These are phyloP conservation scores for Danielia oregonensis DNA, from an alignment of 805 yeast species.

Conservation along the genomic window DNA sequence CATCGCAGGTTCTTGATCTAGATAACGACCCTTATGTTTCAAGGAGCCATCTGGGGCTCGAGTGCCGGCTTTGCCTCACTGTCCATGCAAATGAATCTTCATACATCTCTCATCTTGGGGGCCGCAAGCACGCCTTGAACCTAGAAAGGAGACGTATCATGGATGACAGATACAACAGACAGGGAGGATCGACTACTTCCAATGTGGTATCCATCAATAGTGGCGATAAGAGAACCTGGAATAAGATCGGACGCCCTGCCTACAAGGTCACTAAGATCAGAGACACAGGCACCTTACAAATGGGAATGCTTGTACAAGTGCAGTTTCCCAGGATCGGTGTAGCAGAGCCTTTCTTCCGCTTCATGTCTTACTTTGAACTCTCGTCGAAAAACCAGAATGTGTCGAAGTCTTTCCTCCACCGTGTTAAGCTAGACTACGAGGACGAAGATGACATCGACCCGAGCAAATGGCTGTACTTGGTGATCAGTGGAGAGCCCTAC, in stretches of 20 bases:
- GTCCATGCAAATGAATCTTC: slow-evolving; percentile 77
- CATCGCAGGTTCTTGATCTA: slow-evolving; percentile 45
- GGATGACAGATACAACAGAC: slow-evolving; percentile 29
- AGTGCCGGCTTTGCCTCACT: slow-evolving; percentile 82
- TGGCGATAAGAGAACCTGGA: slow-evolving; percentile 44
- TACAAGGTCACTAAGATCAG: slow-evolving; percentile 66
- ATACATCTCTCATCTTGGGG: slow-evolving; percentile 79
- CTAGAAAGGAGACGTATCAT: slow-evolving; percentile 53
- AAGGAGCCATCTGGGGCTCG: slow-evolving; percentile 80
- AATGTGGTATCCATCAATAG: slow-evolving; percentile 29
- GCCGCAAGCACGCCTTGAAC: slow-evolving; percentile 75
- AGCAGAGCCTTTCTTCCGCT: slow-evolving; percentile 59
- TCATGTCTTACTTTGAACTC: slow-evolving; percentile 76
- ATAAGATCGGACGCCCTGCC: slow-evolving; percentile 70
- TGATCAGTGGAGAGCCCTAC: slow-evolving; percentile 87
- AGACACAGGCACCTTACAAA: slow-evolving; percentile 51
- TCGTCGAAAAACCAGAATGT: slow-evolving; percentile 36
- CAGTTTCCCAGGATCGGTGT: slow-evolving; percentile 50
- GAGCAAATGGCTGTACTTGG: slow-evolving; percentile 60
- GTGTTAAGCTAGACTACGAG: slow-evolving; percentile 15
- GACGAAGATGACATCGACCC: slow-evolving; percentile 20
- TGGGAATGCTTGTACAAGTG: slow-evolving; percentile 66
- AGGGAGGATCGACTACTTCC: slow-evolving; percentile 13
- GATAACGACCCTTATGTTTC: slow-evolving; percentile 80
- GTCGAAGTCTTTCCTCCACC: slow-evolving; percentile 22